A percentile compares a stretch with the other conserved stretches of the same genome.
phyloP scores from a whole-genome alignment of 1,139 yeast species.

The Diutina neorugosa region DNA sequence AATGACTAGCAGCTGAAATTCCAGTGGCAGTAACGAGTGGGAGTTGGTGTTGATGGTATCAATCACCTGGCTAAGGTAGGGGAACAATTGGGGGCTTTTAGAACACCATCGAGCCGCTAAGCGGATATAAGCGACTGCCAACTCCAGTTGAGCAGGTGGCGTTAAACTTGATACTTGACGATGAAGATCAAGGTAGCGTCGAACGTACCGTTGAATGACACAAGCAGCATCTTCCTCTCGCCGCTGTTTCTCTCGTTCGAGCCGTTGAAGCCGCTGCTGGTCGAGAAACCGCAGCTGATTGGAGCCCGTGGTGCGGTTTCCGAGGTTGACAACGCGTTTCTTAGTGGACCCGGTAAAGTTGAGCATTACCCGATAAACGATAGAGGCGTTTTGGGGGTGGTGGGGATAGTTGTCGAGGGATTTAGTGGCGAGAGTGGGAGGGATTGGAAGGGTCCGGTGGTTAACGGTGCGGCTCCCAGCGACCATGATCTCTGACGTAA shows the following conservation, averaged over 20 bases:
- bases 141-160: not conserved
- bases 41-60: not conserved
- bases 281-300: conserved; percentile 25
- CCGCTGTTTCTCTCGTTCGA: conserved; percentile 47
- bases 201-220: conserved; percentile 35
- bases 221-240: conserved; percentile 35
- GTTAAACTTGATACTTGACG: not conserved
- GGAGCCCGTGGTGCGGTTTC: conserved; percentile 29
- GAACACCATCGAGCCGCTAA: not conserved
- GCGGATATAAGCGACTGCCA: not conserved
- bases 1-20: not conserved
- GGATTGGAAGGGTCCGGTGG: not conserved
- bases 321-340: conserved; percentile 63
- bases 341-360: conserved; percentile 58
- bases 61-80: not conserved
- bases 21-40: not conserved
- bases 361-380: conserved; percentile 16
- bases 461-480: not conserved
- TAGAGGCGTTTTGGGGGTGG: not conserved
- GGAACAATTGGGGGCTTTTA: not conserved
- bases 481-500: too few species aligned
- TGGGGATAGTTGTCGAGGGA: not conserved
- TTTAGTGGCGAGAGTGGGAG: not conserved
- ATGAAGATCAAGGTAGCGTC: conserved; percentile 21
- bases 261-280: conserved; percentile 55